Conservation (phyloP, 371 early-diverging fungal species). For the Lichtheimia corymbifera region DNA sequence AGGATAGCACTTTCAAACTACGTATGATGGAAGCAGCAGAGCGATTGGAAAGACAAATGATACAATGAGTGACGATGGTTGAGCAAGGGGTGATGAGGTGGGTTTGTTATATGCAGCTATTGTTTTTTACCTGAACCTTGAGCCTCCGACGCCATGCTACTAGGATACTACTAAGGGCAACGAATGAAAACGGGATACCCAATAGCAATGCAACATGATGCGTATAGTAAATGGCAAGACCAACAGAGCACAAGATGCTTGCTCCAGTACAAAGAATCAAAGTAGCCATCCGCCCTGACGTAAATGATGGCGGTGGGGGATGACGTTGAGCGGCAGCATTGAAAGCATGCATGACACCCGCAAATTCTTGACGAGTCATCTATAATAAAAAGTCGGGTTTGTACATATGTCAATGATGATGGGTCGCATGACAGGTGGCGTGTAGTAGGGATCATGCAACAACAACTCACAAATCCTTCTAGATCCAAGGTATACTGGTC, state of each 20-base stretch:
- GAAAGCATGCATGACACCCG: constrained; percentile 39
- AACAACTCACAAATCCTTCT: constrained; percentile 26
- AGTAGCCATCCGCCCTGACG: constrained; percentile 17
- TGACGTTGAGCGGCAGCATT: constrained; percentile 30
- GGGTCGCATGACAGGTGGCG: not conserved
- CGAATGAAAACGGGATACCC: constrained; percentile 27
- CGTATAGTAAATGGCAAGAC: constrained; percentile 29
- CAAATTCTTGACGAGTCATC: constrained; percentile 43
- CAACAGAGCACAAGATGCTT: constrained; percentile 20
- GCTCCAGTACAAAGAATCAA: constrained; percentile 14
- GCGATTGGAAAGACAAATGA: not conserved
- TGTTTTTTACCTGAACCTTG: constrained; percentile 24
- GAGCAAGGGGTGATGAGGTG: not conserved
- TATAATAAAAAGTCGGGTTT: constrained; percentile 5
- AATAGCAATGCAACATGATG: constrained; percentile 27
- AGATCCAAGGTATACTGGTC: constrained; percentile 40
- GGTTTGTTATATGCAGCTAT: not conserved
- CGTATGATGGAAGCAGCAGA: too few relatives aligned
- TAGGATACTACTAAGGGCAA: constrained; percentile 19
- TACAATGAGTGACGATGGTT: not conserved
- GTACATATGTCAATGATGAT: too few relatives aligned
- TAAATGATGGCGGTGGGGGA: constrained; percentile 30
- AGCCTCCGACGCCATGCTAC: constrained; percentile 28
- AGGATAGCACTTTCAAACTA: constrained; percentile 39
- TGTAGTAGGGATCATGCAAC: not conserved